Conservation (phyloP, 2,329 filamentous ascomycete species). For the Coniella lustricola region DNA sequence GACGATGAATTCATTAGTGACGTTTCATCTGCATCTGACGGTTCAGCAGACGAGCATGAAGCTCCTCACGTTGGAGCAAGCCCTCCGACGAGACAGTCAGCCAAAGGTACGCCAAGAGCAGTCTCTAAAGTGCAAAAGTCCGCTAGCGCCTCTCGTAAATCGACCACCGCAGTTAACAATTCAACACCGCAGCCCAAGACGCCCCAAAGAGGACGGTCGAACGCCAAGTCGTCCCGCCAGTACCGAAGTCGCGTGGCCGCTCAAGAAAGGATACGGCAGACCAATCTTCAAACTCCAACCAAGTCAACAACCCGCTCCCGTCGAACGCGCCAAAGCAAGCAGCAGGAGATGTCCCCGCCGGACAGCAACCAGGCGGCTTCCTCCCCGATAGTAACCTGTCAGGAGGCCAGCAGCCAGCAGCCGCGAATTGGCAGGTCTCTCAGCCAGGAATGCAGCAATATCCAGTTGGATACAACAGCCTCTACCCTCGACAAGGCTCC, state of each 20-base stretch:
- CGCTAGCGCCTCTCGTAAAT: slow-evolving; percentile 8
- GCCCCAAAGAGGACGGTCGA: slow-evolving; percentile 6
- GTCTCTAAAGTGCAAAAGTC: slow-evolving; percentile 19
- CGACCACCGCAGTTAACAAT: slow-evolving; percentile 25
- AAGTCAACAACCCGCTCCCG: not conserved
- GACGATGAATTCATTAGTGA: slow-evolving; percentile 16
- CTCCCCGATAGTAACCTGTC: not conserved
- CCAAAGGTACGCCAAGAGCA: slow-evolving; percentile 15
- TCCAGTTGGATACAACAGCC: too few species aligned
- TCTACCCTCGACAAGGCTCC: too few species aligned
- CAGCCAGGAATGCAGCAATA: too few species aligned
- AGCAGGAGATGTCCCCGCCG: not conserved
- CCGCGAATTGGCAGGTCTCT: too few species aligned
- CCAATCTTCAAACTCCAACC: not conserved
- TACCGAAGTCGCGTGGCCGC: slow-evolving; percentile 3
- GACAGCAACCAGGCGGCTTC: not conserved
- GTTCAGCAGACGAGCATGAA: slow-evolving; percentile 9
- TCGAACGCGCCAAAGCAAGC: not conserved
- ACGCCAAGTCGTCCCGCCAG: not conserved
- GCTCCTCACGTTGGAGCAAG: not conserved
- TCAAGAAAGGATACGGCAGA: slow-evolving; percentile 2
- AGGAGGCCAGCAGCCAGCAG: too few species aligned
- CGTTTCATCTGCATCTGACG: slow-evolving; percentile 5
- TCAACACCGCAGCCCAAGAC: slow-evolving; percentile 21
- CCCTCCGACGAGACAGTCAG: slow-evolving; percentile 12